A percentile compares a stretch with the other conserved stretches of the same genome.
phyloP scores from a whole-genome alignment of 768 basidiomycete species.

The Auricularia heimuer region DNA sequence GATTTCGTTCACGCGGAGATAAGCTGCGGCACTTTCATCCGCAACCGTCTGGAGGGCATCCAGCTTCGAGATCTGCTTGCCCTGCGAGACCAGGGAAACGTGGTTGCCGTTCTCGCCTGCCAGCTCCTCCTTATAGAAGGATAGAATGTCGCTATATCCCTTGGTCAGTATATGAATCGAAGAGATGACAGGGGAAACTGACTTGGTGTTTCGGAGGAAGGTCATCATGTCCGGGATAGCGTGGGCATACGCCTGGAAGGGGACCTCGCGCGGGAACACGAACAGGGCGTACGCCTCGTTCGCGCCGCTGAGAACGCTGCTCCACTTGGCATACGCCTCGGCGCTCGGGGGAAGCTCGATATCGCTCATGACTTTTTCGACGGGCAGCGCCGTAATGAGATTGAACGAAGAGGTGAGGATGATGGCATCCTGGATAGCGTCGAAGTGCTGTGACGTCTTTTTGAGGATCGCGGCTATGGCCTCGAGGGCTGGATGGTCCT shows the following conservation, averaged over 20 bases:
- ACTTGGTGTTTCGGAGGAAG: constrained; percentile 30
- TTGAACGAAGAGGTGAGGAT: constrained; percentile 29
- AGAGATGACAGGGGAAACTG: constrained; percentile 8
- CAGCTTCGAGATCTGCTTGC: neutral
- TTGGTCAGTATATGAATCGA: no score
- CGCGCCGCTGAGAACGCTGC: constrained; percentile 8
- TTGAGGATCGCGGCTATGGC: constrained; percentile 24
- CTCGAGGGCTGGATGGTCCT: constrained; percentile 24
- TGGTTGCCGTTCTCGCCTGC: neutral
- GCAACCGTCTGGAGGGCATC: neutral
- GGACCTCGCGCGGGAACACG: constrained; percentile 25
- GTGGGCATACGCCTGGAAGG: constrained; percentile 26
- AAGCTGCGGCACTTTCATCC: neutral
- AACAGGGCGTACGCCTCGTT: constrained; percentile 26
- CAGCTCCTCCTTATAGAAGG: neutral
- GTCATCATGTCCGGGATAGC: constrained; percentile 28
- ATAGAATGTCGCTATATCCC: neutral
- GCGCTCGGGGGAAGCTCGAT: no score
- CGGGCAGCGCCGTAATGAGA: constrained; percentile 23
- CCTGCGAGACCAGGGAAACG: neutral
- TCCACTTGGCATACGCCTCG: constrained; percentile 23
- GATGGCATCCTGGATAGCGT: constrained; percentile 22
- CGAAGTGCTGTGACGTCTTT: constrained; percentile 21
- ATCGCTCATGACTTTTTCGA: constrained; percentile 18
- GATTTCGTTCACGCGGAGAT: neutral